Base-by-base conservation (phyloP, 2,329 filamentous ascomycete genomes). In the Monosporascus sp. region DNA sequence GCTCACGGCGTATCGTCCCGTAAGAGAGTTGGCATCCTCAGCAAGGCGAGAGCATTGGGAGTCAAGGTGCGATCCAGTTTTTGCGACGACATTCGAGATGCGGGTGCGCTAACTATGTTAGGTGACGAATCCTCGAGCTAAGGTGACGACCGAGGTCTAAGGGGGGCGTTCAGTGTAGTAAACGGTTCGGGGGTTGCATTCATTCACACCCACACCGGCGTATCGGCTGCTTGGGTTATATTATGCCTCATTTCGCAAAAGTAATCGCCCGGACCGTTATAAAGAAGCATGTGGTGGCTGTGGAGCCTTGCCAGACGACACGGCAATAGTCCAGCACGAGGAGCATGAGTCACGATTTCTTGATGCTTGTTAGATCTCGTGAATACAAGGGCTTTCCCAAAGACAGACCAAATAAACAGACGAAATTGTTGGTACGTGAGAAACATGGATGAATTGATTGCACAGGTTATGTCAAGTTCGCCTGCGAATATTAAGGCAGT, bases 41-140 rank as follows among this genome's bases (percentile, higher is more conserved):
- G 90, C 72, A 89, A 93, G 77, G 94, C 94, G 65, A 97, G 97
- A 89, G 88, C 96, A 79, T 82, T 99, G 72, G 90, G 92, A 73
- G 94, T 99, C 76, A 99, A 99, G 43, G 39, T 43, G 14, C 39
- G n/a, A 24, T 20, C 11, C 17, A 43, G 5, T 1, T 20, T 20
- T 20, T 24, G 9, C 39, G 3, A 20, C 39, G 2, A 24, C 9
- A 20, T 20, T 14, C 9, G 18, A 24, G 22, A 20, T 8, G 18
- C 17, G 11, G 11, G 11, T 14, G 22, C 18, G 39, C 39, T 43
- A 43, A 43, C 17, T 18, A 18, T 24, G 11, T 20, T 14, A 43
- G 89, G 93, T 99, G 76, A 99, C 94, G 75, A 99, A 99, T 85
- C 78, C 90, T 79, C 96, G 97, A 89, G 94, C 92, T 73, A 95